Evolutionary conservation across 2,329 filamentous ascomycete species (phyloP), one percentile per base, ranked within the genome.

Genomic region (Penicillium frequentans): DNA sequence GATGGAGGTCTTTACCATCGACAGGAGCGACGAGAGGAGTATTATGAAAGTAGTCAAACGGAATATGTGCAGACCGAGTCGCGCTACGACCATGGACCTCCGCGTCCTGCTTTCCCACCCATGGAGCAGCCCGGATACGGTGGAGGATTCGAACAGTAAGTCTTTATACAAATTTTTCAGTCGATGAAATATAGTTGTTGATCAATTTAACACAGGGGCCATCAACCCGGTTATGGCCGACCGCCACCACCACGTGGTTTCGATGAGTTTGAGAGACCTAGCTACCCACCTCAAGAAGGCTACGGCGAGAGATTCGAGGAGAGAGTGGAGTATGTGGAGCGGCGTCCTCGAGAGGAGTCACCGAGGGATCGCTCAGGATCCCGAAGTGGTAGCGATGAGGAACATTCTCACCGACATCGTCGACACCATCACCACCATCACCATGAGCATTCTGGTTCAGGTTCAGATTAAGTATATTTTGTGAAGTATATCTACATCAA

Each of bases 131-230:
- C 42, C 39, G 33, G 43, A 29, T 59, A 60, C 47, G 53, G 59
- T 33, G 59, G 47, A 45, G 62, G 56, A 42, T 55, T 56, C 52
- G 52, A 62, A 26, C 59, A 62, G 69, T 70, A 57, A 67, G 69
- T 65, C 7, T 55, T 53, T 47, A 23, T 26, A 26, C 26, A 8
- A 26, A 1, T 8, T 1, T 26, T 8, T 26, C 1, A 8, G 2
- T 26, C 7, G 26, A 26, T 26, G 26, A 9, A 26, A 5, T 26
- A 24, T 8, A 24, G 43, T 44, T 33, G 43, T 48, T 59, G 27
- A 60, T 26, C 35, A 42, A 13, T 37, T 49, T n/a, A 54, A 33
- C 50, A 57, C 56, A 71, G 66, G 42, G 60, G 58, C 35, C 62
- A 46, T 57, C 56, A 49, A 13, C 49, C 64, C 39, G 59, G 61